Evolutionary conservation across 768 basidiomycete genomes (phyloP).

Genomic region (Tulasnella sp.): DNA sequence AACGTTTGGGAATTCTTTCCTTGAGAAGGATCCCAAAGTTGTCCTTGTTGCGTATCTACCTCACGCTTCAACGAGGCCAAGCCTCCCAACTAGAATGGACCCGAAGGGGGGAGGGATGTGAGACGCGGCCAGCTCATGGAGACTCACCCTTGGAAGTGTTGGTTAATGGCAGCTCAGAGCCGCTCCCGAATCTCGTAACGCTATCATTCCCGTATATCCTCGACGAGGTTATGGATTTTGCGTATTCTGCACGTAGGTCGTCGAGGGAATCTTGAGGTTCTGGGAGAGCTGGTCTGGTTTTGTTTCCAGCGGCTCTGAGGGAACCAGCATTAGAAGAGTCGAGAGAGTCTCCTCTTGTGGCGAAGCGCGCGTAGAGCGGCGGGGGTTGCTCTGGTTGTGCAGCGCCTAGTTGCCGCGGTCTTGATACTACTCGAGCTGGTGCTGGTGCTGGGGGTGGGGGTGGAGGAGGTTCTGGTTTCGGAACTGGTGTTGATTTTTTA

Average conservation of each 20-base stretch:
- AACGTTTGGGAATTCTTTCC: neutral
- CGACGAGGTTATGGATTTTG: neutral
- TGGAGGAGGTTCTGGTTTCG: neutral
- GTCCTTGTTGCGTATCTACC: neutral
- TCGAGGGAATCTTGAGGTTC: neutral
- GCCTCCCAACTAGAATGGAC: neutral
- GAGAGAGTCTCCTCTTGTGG: conserved; percentile 6
- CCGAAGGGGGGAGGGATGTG: neutral
- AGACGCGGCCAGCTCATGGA: neutral
- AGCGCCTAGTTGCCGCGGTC: neutral
- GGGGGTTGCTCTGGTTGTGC: neutral
- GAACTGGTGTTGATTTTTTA: neutral
- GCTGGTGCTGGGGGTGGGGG: neutral
- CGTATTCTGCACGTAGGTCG: conserved; percentile 1
- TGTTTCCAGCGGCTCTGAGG: neutral
- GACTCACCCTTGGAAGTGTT: neutral
- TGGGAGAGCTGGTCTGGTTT: neutral
- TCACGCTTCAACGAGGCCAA: neutral
- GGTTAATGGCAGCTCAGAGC: neutral
- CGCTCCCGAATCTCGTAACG: conserved; percentile 10
- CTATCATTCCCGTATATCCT: conserved; percentile 5
- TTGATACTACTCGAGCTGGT: neutral
- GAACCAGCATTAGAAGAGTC: neutral
- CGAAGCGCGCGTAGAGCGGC: conserved; percentile 16
- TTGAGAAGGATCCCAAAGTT: neutral